These are phyloP conservation scores for Hypoxylon lenormandii DNA, from an alignment of 495 filamentous ascomycete genomes.

Conservation along the genomic window DNA sequence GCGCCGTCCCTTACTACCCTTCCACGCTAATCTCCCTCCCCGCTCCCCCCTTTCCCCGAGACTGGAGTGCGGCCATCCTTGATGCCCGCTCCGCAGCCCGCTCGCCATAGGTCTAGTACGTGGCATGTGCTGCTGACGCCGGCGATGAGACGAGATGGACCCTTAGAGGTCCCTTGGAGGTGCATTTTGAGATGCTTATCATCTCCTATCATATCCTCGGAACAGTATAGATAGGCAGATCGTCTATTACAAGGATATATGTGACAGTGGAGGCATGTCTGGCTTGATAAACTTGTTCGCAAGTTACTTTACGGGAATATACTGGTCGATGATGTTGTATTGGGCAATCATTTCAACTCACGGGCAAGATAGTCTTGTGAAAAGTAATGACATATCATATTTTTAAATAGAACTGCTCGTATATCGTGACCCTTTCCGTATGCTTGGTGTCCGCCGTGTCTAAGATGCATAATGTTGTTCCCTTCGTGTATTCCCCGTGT, in stretches of 20 bases:
- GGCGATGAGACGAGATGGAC: background rate
- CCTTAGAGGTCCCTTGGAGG: too few relatives aligned
- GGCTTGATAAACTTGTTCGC: background rate
- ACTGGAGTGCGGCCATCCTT: slow-evolving; percentile 20
- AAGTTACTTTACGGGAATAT: background rate
- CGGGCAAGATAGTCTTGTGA: background rate
- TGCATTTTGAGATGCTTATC: too few relatives aligned
- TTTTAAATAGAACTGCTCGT: slow-evolving; percentile 7
- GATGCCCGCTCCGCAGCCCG: slow-evolving; percentile 16
- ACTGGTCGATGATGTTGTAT: background rate
- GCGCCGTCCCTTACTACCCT: slow-evolving; percentile 24
- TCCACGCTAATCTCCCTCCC: slow-evolving; percentile 29
- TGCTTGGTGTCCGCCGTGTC: slow-evolving; percentile 17
- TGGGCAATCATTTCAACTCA: background rate
- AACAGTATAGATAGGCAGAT: too few relatives aligned
- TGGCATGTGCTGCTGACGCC: background rate
- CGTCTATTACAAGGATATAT: too few relatives aligned
- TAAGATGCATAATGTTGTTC: slow-evolving; percentile 11
- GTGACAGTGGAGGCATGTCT: background rate
- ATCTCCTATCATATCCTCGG: too few relatives aligned
- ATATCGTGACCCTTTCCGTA: slow-evolving; percentile 12
- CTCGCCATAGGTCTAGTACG: background rate
- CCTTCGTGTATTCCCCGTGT: slow-evolving; percentile 31
- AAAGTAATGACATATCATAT: background rate
- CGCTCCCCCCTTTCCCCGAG: slow-evolving; percentile 9